Evolutionary conservation across 352 stramenopile genomes (phyloP).

Genomic region (Blastocystis sp.): DNA sequence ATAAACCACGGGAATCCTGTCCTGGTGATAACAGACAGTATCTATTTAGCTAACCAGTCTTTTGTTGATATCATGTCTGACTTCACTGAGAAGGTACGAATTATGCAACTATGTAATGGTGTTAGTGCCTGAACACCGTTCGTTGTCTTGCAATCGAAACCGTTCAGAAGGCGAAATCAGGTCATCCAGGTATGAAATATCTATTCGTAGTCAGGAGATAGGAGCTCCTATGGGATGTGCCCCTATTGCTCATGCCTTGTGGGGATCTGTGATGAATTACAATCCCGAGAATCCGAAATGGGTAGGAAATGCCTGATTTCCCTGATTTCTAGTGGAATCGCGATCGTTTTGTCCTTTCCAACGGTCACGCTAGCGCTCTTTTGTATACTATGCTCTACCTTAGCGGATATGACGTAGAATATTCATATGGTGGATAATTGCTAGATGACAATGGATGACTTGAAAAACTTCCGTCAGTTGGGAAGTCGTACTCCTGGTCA

Average conservation of each 20-base stretch:
- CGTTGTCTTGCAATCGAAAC: slow-evolving; percentile 91
- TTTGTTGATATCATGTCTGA: slow-evolving; percentile 32
- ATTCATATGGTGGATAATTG: neutral
- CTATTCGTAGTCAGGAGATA: slow-evolving; percentile 27
- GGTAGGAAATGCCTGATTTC: slow-evolving; percentile 79
- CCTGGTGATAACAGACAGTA: neutral
- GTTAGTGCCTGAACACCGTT: slow-evolving; percentile 93
- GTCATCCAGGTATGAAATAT: slow-evolving; percentile 78
- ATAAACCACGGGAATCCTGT: neutral
- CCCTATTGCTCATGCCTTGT: slow-evolving; percentile 92
- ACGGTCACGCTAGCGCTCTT: slow-evolving; percentile 94
- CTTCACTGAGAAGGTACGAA: slow-evolving; percentile 55
- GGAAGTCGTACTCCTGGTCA: slow-evolving; percentile 89
- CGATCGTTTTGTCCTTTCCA: slow-evolving; percentile 96
- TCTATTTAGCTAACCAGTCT: neutral
- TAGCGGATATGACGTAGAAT: slow-evolving; percentile 82
- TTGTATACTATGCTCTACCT: slow-evolving; percentile 98
- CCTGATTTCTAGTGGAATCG: slow-evolving; percentile 83
- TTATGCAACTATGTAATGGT: neutral
- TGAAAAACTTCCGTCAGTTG: slow-evolving; percentile 91
- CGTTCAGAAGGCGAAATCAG: slow-evolving; percentile 89
- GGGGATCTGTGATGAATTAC: slow-evolving; percentile 81
- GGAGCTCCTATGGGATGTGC: slow-evolving; percentile 93
- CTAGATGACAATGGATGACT: slow-evolving; percentile 79
- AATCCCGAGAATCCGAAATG: slow-evolving; percentile 72